Percentiles rank a stretch among this genome's conserved stretches.
phyloP scores from a whole-genome alignment of 2,329 filamentous ascomycete genomes.

The Colletotrichum sp. region DNA sequence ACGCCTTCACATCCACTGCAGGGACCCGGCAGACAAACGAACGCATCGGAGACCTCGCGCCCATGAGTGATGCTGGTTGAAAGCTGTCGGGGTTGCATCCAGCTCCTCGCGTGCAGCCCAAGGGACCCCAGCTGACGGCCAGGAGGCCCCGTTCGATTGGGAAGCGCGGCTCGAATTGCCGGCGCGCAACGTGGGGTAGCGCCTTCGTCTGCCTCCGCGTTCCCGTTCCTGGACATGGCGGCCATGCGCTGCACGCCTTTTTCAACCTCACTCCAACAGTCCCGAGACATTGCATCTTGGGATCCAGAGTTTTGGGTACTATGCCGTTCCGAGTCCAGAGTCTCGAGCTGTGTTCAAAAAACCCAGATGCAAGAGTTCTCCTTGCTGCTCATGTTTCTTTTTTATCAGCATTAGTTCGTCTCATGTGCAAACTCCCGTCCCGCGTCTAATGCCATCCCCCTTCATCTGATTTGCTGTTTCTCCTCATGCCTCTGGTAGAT shows the following conservation, averaged over 20 bases:
- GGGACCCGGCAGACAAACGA: background rate
- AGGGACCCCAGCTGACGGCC: background rate
- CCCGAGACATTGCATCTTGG: background rate
- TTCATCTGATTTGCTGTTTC: slow-evolving; percentile 1
- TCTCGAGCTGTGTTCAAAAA: background rate
- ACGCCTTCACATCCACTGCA: background rate
- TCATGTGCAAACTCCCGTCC: slow-evolving; percentile 5
- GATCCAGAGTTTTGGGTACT: background rate
- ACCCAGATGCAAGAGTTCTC: background rate
- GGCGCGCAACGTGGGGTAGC: slow-evolving; percentile 10
- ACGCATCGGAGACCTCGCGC: background rate
- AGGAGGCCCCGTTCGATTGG: background rate
- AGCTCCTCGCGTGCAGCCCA: slow-evolving; percentile 1
- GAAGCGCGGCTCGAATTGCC: slow-evolving; percentile 17
- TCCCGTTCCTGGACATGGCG: slow-evolving; percentile 17
- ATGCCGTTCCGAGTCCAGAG: background rate
- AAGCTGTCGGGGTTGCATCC: background rate
- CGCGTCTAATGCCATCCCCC: background rate
- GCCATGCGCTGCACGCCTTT: slow-evolving; percentile 10
- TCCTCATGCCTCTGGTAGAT: slow-evolving; percentile 8
- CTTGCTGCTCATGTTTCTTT: background rate
- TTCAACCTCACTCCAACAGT: slow-evolving; percentile 11
- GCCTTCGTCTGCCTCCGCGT: slow-evolving; percentile 14
- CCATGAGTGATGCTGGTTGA: background rate
- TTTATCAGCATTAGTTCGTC: background rate